Base-by-base conservation (phyloP, 148 eudicot species). In the Rhododendron henanense region DNA sequence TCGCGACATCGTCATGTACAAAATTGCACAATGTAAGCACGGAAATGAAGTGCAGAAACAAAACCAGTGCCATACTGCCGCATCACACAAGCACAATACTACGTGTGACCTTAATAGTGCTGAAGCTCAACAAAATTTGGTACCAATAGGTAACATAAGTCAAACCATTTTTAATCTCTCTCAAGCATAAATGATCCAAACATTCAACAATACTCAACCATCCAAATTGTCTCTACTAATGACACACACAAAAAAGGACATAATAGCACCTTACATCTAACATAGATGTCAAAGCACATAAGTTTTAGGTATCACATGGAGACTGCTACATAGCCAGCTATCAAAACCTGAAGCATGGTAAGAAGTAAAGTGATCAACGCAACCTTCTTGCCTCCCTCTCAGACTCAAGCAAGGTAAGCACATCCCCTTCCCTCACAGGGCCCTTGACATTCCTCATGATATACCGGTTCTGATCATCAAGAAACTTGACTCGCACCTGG, bases 311-410 rank as follows among this genome's bases (percentile, higher is more conserved):
- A 25, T 67, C 33, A n/a, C 35, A 3, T 61, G 33, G 5, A 45
- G 9, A 6, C 63, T 4, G 83, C 35, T 31, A 11, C 71, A 10
- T n/a, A 45, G 51, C 51, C 55, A 57, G 15, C 71, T 25, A 39
- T 21, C 48, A 57, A 81, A 81, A 35, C 39, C 21, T 51, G 67
- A 19, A n/a, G 21, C 59, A 53, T 5, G 8, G 16, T 85, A 11
- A 25, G 47, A 65, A 8, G n/a, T 16, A 31, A 76, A 81, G 78
- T 15, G 4, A 48, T 85, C 86, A 88, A 9, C 90, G 88, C 76
- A 88, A 76, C 84, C 90, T 88, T 76, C 90, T 88, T 28, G 88
- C 90, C n/a, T 88, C 90, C 83, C 90, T 88, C 88, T 88, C 90
- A 45, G 86, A 88, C 82, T 88, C 90, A 31, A 88, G 90, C 39